Percentiles rank a stretch among this genome's conserved stretches.
These are phyloP conservation scores for Corynascus novoguineensis DNA, from an alignment of 495 filamentous ascomycete genomes.

Conservation along the genomic window DNA sequence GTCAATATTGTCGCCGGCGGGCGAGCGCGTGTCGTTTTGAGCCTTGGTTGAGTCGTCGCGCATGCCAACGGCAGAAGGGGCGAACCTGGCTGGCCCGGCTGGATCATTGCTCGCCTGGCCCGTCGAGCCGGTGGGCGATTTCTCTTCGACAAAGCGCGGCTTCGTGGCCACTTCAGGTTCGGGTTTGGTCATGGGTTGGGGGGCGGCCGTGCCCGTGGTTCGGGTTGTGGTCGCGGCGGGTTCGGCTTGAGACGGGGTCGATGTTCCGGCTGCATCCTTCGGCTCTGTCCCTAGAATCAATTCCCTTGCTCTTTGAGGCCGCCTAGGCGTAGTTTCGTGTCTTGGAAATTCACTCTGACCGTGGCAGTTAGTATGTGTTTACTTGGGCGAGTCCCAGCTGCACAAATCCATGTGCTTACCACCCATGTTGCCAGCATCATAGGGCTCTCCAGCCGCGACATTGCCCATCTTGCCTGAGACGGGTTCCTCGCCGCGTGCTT, in stretches of 20 bases:
- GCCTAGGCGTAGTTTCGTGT: not conserved
- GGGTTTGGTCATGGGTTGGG: not conserved
- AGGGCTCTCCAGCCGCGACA: constrained; percentile 52
- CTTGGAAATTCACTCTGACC: not conserved
- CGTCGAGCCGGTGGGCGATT: not conserved
- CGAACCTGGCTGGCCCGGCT: constrained; percentile 23
- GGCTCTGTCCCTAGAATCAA: too few species aligned
- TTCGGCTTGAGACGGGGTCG: not conserved
- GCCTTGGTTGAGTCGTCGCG: constrained; percentile 31
- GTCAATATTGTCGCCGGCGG: not conserved
- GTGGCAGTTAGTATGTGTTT: not conserved
- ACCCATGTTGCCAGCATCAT: constrained; percentile 54
- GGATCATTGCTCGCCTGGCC: not conserved
- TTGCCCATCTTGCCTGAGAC: constrained; percentile 49
- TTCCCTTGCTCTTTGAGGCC: too few species aligned
- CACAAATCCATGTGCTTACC: constrained; percentile 15
- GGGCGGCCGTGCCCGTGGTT: not conserved
- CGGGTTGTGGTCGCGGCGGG: not conserved
- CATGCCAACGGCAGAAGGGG: constrained; percentile 20
- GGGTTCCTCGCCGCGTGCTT: constrained; percentile 44
- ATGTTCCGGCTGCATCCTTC: not conserved
- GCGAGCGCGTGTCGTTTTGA: constrained; percentile 36
- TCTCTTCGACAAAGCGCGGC: not conserved
- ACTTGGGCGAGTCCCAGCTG: constrained; percentile 2
- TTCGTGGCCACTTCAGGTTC: constrained; percentile 3